Evolutionary conservation across 2,329 filamentous ascomycete genomes (phyloP), one percentile per base, ranked within the genome.

Genomic region (Penicillium sp.): DNA sequence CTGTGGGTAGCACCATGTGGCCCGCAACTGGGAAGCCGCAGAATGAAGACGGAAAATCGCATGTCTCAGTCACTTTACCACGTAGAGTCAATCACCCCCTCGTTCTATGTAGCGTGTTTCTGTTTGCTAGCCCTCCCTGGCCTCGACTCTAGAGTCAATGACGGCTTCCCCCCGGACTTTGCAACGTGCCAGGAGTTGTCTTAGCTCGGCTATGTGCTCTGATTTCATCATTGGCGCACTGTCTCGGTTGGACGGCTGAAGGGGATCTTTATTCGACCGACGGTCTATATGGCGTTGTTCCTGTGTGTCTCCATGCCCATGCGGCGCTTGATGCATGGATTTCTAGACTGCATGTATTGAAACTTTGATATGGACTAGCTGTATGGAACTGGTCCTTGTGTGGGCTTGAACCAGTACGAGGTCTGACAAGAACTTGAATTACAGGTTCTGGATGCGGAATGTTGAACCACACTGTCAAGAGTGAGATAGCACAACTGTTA

Each of bases 1-100:
- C 23, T 13, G 20, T 42, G 29, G 38, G 52, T 52, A 44, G 33
- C 52, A 54, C 51, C 51, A 56, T 56, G 54, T 56, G 54, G 52
- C 44, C 46, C 39, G 33, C 33, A 27, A 20, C 38, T 46, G 49
- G 54, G 39, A 54, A 51, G 49, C 33, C 54, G 49, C 54, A 54
- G 49, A 18, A 29, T 44, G 33, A 48, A 47, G 37, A 38, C 40
- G 42, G 43, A 46, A 47, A 25, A 33, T 42, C 38, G 47, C 53
- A 55, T 55, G 49, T 49, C 47, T 53, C 46, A 46, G 39, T 28
- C 46, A 45, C 28, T 27, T 9, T n/a, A 13, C 18, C 18, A 37
- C 15, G 33, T 18, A 37, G 8, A 27, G 35, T 4, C 10, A 27
- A 35, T 42, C 23, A 32, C 18, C 47, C 39, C 41, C 35, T 18